A percentile compares a stretch with the other conserved stretches of the same genome.
Evolutionary conservation across 2,329 filamentous ascomycete genomes (phyloP).

Genomic region (Alternaria panax): DNA sequence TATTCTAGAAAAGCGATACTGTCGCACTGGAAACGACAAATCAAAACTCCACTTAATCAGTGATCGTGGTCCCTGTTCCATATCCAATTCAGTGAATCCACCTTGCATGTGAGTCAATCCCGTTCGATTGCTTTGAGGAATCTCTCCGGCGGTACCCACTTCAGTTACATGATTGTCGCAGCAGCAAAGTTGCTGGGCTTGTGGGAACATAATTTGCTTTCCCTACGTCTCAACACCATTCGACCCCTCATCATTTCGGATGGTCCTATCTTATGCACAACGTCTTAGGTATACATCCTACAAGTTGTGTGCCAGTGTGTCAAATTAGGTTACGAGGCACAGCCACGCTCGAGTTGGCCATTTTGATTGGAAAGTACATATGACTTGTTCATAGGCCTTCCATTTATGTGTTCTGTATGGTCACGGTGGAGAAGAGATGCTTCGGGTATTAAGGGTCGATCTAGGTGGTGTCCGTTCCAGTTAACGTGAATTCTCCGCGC

Average conservation of each 20-base stretch:
- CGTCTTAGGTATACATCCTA: neutral
- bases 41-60: neutral
- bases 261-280: neutral
- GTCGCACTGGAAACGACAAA: conserved; percentile 24
- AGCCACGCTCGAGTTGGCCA: neutral
- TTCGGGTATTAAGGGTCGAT: neutral
- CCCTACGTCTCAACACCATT: neutral
- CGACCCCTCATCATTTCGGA: neutral
- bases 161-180: neutral
- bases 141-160: neutral
- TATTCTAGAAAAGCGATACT: conserved; percentile 28
- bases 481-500: neutral
- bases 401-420: neutral
- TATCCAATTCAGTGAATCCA: neutral
- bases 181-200: neutral
- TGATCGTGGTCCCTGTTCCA: neutral
- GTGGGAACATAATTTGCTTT: neutral
- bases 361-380: neutral
- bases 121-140: neutral
- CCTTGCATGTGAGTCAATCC: conserved; percentile 1
- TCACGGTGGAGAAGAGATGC: neutral
- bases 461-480: neutral
- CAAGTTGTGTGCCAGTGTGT: neutral
- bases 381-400: neutral
- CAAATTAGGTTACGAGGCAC: neutral